Conservation (phyloP, 371 early-diverging fungal genomes). For the Haplosporangium sp. region DNA sequence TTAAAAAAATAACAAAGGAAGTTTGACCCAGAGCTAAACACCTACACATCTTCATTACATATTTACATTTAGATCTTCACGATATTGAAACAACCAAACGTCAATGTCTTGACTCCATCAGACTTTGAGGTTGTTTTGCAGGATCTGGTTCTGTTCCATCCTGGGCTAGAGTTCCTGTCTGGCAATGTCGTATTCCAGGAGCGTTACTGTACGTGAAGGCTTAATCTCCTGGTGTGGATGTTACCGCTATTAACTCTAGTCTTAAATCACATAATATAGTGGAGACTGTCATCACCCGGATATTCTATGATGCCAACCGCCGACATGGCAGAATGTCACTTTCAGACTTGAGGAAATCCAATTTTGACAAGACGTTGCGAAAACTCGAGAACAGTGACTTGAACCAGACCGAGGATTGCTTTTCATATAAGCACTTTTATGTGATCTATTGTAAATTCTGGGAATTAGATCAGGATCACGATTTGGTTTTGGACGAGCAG, state of each 20-base stretch:
- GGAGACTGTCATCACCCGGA: slow-evolving; percentile 86
- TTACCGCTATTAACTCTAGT: background rate
- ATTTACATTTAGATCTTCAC: slow-evolving; percentile 24
- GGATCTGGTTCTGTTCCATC: slow-evolving; percentile 82
- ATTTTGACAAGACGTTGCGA: slow-evolving; percentile 69
- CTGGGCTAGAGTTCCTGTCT: slow-evolving; percentile 85
- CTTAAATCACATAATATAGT: slow-evolving; percentile 28
- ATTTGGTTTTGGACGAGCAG: slow-evolving; percentile 71
- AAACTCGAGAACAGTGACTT: slow-evolving; percentile 71
- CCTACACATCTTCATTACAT: no score
- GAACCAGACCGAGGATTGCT: slow-evolving; percentile 83
- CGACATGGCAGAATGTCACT: slow-evolving; percentile 79
- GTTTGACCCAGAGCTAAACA: no score
- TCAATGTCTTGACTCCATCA: slow-evolving; percentile 50
- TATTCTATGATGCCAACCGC: slow-evolving; percentile 81
- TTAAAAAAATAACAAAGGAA: background rate
- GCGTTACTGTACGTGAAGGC: slow-evolving; percentile 75
- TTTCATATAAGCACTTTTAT: slow-evolving; percentile 97
- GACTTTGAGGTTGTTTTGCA: slow-evolving; percentile 58
- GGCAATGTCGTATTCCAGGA: slow-evolving; percentile 84
- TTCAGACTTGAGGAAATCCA: slow-evolving; percentile 72
- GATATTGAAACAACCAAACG: slow-evolving; percentile 33
- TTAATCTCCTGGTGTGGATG: background rate
- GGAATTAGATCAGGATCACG: slow-evolving; percentile 87
- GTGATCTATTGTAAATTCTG: slow-evolving; percentile 97